These are phyloP conservation scores for Xylariaceae sp. DNA, from an alignment of 2,329 filamentous ascomycete genomes.

Conservation along the genomic window DNA sequence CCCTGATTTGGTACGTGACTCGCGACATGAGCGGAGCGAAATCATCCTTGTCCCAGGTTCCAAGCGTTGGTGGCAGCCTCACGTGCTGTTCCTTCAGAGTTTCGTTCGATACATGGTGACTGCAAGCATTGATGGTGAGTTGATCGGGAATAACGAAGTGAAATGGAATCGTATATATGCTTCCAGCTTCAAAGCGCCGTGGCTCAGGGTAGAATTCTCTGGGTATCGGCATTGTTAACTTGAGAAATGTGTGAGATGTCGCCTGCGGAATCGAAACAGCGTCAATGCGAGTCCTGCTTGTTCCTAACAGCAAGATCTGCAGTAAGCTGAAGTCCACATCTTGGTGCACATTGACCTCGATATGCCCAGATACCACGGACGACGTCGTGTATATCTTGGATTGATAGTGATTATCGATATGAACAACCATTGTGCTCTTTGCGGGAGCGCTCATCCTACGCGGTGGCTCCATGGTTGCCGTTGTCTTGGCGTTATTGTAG, in stretches of 20 bases:
- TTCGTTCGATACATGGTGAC: conserved; percentile 44
- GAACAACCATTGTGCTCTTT: conserved; percentile 45
- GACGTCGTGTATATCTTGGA: conserved; percentile 56
- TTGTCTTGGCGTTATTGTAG: too few species aligned
- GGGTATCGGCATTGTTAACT: conserved; percentile 37
- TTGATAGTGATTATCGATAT: conserved; percentile 51
- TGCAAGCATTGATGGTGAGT: conserved; percentile 56
- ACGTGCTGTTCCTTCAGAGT: conserved; percentile 51
- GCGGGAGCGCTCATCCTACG: too few species aligned
- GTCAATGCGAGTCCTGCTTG: conserved; percentile 49
- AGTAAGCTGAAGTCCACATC: conserved; percentile 50
- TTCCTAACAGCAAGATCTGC: conserved; percentile 53
- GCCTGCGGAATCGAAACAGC: conserved; percentile 48
- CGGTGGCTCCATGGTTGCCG: too few species aligned
- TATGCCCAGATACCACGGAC: conserved; percentile 49
- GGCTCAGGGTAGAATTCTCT: conserved; percentile 46
- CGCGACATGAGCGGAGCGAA: conserved; percentile 53
- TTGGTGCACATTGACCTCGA: conserved; percentile 43
- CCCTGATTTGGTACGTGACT: conserved; percentile 53
- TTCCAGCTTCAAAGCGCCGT: conserved; percentile 47
- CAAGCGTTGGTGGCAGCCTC: conserved; percentile 51
- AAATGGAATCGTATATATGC: conserved; percentile 53
- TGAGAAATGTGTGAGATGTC: conserved; percentile 48
- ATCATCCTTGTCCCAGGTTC: conserved; percentile 53
- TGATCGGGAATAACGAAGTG: conserved; percentile 57